These are phyloP conservation scores for Canna indica DNA, from an alignment of 176 grass and related monocot genomes.

Conservation along the genomic window DNA sequence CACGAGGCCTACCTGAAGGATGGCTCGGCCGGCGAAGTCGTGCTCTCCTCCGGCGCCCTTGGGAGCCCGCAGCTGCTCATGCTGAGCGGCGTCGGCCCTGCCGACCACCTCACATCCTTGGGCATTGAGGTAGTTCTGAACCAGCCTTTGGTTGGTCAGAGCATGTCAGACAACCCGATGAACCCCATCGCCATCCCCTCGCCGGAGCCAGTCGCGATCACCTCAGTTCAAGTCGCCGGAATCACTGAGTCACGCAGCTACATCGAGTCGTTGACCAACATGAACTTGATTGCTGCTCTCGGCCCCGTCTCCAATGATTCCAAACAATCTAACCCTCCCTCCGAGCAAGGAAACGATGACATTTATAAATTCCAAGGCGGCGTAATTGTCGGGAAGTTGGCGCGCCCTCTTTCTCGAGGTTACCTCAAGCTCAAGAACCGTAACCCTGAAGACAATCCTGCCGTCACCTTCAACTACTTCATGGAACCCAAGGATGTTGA, in stretches of 20 bases:
- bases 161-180: slow-evolving; percentile 76
- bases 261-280: slow-evolving; percentile 54
- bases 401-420: neutral
- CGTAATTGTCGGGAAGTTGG: slow-evolving; percentile 6
- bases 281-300: no score
- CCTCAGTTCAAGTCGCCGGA: slow-evolving; percentile 64
- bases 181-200: slow-evolving; percentile 73
- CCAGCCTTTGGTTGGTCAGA: slow-evolving; percentile 69
- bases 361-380: slow-evolving; percentile 50
- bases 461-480: slow-evolving; percentile 13
- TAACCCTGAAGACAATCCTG: slow-evolving; percentile 6
- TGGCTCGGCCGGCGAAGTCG: slow-evolving; percentile 41
- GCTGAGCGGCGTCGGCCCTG: slow-evolving; percentile 66
- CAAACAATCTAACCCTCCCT: no score
- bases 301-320: no score
- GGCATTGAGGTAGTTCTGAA: slow-evolving; percentile 45
- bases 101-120: slow-evolving; percentile 48
- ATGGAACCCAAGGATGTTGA: neutral
- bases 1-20: slow-evolving; percentile 54
- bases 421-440: slow-evolving; percentile 3
- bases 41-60: slow-evolving; percentile 52
- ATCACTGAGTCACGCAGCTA: slow-evolving; percentile 61
- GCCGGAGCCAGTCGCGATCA: slow-evolving; percentile 36
- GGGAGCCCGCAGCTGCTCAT: slow-evolving; percentile 81
- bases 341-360: slow-evolving; percentile 41